These are phyloP conservation scores for Daldinia bambusicola DNA, from an alignment of 495 filamentous ascomycete genomes.

Conservation along the genomic window DNA sequence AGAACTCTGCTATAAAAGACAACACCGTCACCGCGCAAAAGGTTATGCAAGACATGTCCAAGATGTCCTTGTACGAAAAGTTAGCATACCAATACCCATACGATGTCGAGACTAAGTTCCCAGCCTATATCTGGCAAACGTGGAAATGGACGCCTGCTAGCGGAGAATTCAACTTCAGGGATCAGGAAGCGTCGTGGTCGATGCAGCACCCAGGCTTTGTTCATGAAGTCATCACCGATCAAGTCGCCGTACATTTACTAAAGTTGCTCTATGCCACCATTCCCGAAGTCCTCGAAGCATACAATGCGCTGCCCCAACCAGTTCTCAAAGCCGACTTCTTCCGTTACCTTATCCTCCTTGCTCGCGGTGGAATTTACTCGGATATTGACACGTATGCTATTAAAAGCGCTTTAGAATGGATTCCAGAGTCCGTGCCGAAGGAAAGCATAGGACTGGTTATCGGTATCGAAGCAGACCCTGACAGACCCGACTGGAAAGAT, in stretches of 20 bases:
- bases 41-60: conserved; percentile 62
- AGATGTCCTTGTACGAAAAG: conserved; percentile 79
- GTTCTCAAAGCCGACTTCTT: conserved; percentile 99
- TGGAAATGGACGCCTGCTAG: conserved; percentile 92
- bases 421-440: conserved; percentile 79
- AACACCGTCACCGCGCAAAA: conserved; percentile 53
- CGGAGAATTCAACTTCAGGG: conserved; percentile 81
- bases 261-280: conserved; percentile 86
- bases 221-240: conserved; percentile 96
- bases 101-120: conserved; percentile 85
- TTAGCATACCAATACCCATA: conserved; percentile 95
- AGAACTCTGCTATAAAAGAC: conserved; percentile 26
- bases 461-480: conserved; percentile 96
- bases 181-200: conserved; percentile 90
- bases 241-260: conserved; percentile 81
- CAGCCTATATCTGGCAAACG: conserved; percentile 98
- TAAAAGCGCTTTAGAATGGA: conserved; percentile 84
- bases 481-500: conserved; percentile 88
- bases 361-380: conserved; percentile 93
- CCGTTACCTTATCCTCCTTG: conserved; percentile 93
- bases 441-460: conserved; percentile 84
- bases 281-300: conserved; percentile 93
- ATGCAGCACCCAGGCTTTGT: conserved; percentile 89
- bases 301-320: conserved; percentile 81
- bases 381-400: conserved; percentile 95